Evolutionary conservation across 2,329 filamentous ascomycete genomes (phyloP).

Genomic region (Calonectria crousiana): DNA sequence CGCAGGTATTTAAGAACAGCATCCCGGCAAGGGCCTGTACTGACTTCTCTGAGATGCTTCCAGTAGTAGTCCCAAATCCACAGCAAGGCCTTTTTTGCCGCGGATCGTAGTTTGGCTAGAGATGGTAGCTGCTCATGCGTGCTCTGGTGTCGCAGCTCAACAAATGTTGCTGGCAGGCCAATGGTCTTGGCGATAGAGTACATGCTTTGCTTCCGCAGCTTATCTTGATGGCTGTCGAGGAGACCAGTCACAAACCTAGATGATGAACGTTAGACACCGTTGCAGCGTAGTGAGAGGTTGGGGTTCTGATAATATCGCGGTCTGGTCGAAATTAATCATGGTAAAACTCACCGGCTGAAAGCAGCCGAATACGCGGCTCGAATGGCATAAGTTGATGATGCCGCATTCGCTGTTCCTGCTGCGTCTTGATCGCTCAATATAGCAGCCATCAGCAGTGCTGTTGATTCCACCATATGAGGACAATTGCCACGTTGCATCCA

Average conservation of each 20-base stretch:
- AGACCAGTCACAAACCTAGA: constrained; percentile 83
- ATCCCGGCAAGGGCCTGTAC: constrained; percentile 47
- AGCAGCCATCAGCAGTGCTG: constrained; percentile 78
- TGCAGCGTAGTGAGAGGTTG: background rate
- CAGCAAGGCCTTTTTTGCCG: constrained; percentile 75
- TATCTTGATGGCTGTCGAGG: constrained; percentile 79
- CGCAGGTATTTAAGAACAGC: constrained; percentile 55
- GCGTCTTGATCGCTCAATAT: constrained; percentile 70
- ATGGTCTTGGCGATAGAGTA: constrained; percentile 77
- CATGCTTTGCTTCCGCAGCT: constrained; percentile 77
- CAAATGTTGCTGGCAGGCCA: constrained; percentile 81
- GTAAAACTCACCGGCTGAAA: constrained; percentile 74
- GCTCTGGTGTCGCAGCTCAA: constrained; percentile 89
- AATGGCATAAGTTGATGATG: constrained; percentile 69
- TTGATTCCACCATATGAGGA: constrained; percentile 84
- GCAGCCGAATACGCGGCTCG: constrained; percentile 80
- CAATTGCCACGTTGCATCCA: constrained; percentile 82
- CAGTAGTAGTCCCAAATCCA: constrained; percentile 97
- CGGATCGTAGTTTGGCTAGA: constrained; percentile 77
- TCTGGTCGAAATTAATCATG: background rate
- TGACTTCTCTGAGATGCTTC: constrained; percentile 60
- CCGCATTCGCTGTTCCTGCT: constrained; percentile 45
- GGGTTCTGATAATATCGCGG: background rate
- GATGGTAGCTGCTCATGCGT: constrained; percentile 90
- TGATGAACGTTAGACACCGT: background rate